Evolutionary conservation across 2,329 filamentous ascomycete species (phyloP).

Genomic region (Epichloe hybrida): DNA sequence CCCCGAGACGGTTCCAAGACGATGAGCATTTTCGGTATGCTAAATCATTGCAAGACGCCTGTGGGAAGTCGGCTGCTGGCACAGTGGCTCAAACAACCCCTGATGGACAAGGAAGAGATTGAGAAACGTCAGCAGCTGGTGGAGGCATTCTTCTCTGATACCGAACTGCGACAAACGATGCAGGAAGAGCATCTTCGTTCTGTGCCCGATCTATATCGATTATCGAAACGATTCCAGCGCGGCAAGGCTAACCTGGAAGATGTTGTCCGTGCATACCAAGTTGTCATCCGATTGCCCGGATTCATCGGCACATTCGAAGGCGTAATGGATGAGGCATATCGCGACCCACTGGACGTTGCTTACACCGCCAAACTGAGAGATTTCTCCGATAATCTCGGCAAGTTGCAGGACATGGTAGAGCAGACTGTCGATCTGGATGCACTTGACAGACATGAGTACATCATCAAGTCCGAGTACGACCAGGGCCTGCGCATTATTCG

Average conservation of each 20-base stretch:
- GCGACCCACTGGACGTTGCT: constrained; percentile 68
- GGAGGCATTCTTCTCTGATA: constrained; percentile 87
- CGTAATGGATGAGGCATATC: constrained; percentile 91
- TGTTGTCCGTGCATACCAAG: constrained; percentile 89
- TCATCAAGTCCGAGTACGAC: constrained; percentile 98
- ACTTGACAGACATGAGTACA: constrained; percentile 92
- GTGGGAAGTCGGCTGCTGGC: constrained; percentile 79
- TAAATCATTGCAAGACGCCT: constrained; percentile 97
- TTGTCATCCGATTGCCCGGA: constrained; percentile 78
- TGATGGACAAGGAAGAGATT: constrained; percentile 85
- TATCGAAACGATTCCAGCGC: constrained; percentile 90
- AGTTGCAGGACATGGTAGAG: constrained; percentile 95
- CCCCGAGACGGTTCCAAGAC: constrained; percentile 84
- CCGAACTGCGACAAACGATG: constrained; percentile 85
- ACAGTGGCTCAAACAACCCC: constrained; percentile 94
- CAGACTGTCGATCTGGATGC: constrained; percentile 94
- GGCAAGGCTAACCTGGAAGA: constrained; percentile 87
- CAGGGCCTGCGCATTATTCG: constrained; percentile 77
- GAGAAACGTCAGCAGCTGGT: constrained; percentile 86
- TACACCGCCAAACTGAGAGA: constrained; percentile 76
- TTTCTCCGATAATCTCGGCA: constrained; percentile 65
- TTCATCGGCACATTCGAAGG: constrained; percentile 81
- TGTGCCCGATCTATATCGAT: constrained; percentile 84
- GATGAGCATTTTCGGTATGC: constrained; percentile 87
- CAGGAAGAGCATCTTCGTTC: constrained; percentile 90